A percentile compares a stretch with the other conserved stretches of the same genome.
Evolutionary conservation across 2,329 filamentous ascomycete genomes (phyloP).

Genomic region (Fusarium buharicum): DNA sequence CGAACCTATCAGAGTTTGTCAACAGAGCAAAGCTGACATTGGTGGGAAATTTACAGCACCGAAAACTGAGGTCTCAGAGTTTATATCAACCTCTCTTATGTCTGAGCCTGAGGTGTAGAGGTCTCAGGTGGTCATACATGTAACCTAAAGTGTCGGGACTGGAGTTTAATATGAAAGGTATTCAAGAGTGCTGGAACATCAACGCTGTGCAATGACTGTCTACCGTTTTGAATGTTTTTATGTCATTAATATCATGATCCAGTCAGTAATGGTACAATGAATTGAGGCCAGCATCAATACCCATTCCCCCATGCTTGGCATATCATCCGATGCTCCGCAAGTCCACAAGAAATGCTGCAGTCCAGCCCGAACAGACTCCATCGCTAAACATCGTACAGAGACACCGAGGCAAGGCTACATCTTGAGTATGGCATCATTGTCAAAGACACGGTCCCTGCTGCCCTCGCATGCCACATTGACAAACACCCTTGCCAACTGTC

Average conservation of each 20-base stretch:
- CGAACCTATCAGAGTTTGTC: too few relatives aligned
- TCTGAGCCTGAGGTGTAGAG: too few relatives aligned
- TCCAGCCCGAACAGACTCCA: conserved; percentile 12
- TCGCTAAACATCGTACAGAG: conserved; percentile 13
- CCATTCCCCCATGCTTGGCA: conserved; percentile 3
- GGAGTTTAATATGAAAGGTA: too few relatives aligned
- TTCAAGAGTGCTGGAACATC: too few relatives aligned
- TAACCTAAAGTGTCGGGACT: too few relatives aligned
- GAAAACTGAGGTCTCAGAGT: too few relatives aligned
- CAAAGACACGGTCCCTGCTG: conserved; percentile 49
- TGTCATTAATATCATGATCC: conserved; percentile 30
- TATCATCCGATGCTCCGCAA: conserved; percentile 25
- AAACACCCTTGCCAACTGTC: conserved; percentile 52
- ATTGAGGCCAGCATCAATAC: conserved; percentile 13
- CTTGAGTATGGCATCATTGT: conserved; percentile 49
- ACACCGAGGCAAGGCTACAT: conserved; percentile 34
- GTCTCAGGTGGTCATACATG: too few relatives aligned
- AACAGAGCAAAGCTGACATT: too few relatives aligned
- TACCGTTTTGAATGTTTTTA: background rate
- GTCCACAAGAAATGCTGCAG: conserved; percentile 23
- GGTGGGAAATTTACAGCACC: too few relatives aligned
- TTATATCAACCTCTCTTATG: too few relatives aligned
- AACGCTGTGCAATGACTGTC: too few relatives aligned
- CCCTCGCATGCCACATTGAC: conserved; percentile 52
- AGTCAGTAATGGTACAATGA: conserved; percentile 24